Conservation (phyloP, 2,329 filamentous ascomycete species). For the Ambrosiella cleistominuta region DNA sequence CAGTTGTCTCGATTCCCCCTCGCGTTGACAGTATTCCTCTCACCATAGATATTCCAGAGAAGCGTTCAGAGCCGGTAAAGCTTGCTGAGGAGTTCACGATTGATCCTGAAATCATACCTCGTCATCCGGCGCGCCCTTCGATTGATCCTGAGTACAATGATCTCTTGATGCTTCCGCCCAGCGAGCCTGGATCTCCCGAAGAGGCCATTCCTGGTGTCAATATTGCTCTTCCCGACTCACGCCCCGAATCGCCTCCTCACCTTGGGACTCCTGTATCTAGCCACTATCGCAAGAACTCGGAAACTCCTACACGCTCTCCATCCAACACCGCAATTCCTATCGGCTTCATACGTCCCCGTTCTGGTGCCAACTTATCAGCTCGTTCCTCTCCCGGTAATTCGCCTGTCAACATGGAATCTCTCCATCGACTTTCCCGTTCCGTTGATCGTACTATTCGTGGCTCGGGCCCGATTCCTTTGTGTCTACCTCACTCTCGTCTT, state of each 20-base stretch:
- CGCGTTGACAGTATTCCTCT: neutral
- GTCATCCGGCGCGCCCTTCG: slow-evolving; percentile 42
- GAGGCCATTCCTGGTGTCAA: slow-evolving; percentile 22
- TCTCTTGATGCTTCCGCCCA: slow-evolving; percentile 45
- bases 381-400: slow-evolving; percentile 5
- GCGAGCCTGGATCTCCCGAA: slow-evolving; percentile 33
- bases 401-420: slow-evolving; percentile 17
- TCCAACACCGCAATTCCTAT: slow-evolving; percentile 42
- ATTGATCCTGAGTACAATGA: slow-evolving; percentile 51
- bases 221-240: slow-evolving; percentile 41
- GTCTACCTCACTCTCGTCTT: slow-evolving; percentile 19
- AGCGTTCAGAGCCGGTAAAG: neutral
- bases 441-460: slow-evolving; percentile 13
- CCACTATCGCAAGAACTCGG: slow-evolving; percentile 4
- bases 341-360: slow-evolving; percentile 33
- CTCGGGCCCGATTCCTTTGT: slow-evolving; percentile 17
- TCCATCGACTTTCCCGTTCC: slow-evolving; percentile 21
- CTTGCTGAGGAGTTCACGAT: slow-evolving; percentile 18
- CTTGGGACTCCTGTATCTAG: neutral
- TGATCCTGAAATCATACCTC: slow-evolving; percentile 24
- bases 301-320: slow-evolving; percentile 23
- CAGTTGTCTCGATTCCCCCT: too few species aligned
- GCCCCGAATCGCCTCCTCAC: slow-evolving; percentile 32
- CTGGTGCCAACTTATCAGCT: slow-evolving; percentile 24
- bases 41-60: neutral